phyloP scores from a whole-genome alignment of 179 eudicot genomes.

The Pouteria campechiana region DNA sequence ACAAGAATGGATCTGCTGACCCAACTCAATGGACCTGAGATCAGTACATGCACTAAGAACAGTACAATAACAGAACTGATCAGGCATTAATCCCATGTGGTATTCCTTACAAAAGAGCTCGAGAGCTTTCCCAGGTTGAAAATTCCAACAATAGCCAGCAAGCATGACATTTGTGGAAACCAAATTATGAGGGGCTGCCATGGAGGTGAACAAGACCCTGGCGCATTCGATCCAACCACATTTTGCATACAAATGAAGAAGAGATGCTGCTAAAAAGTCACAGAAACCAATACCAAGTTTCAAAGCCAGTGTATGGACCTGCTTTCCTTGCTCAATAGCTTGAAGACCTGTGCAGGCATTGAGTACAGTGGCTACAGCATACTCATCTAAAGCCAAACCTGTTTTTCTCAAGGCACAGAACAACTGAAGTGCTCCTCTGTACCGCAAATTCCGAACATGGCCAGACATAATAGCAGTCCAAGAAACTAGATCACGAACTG shows the following conservation, averaged over 20 bases:
- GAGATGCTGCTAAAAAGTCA: too few relatives aligned
- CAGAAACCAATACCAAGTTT: slow-evolving; percentile 25
- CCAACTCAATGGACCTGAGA: too few relatives aligned
- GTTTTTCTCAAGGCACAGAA: slow-evolving; percentile 33
- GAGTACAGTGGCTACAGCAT: slow-evolving; percentile 40
- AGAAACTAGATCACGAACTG: slow-evolving; percentile 25
- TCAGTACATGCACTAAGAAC: too few relatives aligned
- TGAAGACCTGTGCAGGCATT: slow-evolving; percentile 37
- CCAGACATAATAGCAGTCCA: slow-evolving; percentile 56
- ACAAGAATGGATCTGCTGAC: too few relatives aligned
- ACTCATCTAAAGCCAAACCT: slow-evolving; percentile 33
- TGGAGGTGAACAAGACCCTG: slow-evolving; percentile 13
- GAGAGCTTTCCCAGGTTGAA: too few relatives aligned
- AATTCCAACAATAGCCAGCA: slow-evolving; percentile 3
- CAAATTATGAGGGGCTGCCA: slow-evolving; percentile 9
- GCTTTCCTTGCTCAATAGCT: slow-evolving; percentile 33
- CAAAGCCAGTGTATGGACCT: slow-evolving; percentile 38
- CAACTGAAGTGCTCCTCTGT: slow-evolving; percentile 18
- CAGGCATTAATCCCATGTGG: too few relatives aligned
- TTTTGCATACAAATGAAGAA: slow-evolving; percentile 50
- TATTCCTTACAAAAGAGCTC: too few relatives aligned
- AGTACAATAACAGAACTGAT: too few relatives aligned
- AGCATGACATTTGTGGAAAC: slow-evolving; percentile 27
- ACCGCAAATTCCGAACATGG: slow-evolving; percentile 26
- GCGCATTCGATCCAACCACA: slow-evolving; percentile 25